phyloP scores from a whole-genome alignment of 257 asterid species.

The Solanum phureja region DNA sequence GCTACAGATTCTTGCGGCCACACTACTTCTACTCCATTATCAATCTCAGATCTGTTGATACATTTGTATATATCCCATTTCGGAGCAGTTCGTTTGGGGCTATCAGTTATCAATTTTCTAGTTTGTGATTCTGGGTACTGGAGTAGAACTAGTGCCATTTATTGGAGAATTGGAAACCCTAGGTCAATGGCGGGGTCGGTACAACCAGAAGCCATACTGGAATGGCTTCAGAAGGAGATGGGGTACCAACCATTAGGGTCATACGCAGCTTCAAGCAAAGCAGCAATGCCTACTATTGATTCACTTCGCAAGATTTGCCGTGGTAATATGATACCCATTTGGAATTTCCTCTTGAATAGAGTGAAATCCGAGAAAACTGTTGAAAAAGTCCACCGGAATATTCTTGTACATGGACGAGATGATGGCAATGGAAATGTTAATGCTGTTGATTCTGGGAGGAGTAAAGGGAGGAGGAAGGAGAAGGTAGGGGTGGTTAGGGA shows the following conservation, averaged over 20 bases:
- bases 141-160: not conserved
- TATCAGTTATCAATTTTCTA: not conserved
- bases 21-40: not conserved
- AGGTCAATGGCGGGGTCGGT: constrained; percentile 18
- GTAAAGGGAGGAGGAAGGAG: constrained; percentile 14
- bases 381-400: constrained; percentile 74
- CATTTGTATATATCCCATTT: not conserved
- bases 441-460: constrained; percentile 23
- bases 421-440: constrained; percentile 20
- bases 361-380: constrained; percentile 97
- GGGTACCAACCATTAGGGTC: constrained; percentile 92
- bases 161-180: not conserved
- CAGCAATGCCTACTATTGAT: constrained; percentile 54
- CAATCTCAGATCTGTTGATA: not conserved
- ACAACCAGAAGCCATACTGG: constrained; percentile 82
- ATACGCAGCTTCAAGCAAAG: constrained; percentile 52
- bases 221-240: constrained; percentile 95
- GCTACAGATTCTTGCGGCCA: not conserved
- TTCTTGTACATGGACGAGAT: constrained; percentile 76
- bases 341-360: constrained; percentile 67
- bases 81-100: not conserved
- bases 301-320: constrained; percentile 86
- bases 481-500: constrained; percentile 13
- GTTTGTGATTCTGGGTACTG: not conserved
- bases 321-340: constrained; percentile 93